Base-by-base conservation (phyloP, 768 basidiomycete genomes). In the Boletellus sp. region DNA sequence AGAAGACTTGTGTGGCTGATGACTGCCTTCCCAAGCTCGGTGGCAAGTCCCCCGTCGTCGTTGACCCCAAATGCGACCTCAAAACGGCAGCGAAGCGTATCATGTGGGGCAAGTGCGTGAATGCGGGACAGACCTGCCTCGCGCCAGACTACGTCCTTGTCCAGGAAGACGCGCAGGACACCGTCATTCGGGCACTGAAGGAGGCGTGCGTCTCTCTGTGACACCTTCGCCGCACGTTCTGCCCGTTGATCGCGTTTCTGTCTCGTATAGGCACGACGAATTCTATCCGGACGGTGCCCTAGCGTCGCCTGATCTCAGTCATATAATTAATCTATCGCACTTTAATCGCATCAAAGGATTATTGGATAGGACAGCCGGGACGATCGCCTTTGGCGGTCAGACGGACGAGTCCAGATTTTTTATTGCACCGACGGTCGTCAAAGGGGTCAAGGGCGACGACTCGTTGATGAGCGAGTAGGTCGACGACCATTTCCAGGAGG, bases 51-150 rank as follows among this genome's bases (percentile, higher is more conserved):
- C 89, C 90, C 1, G 87, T 82, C 17, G 72, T 92, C 53, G 70
- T 94, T 38, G 87, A 91, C 64, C 75, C 86, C 0, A 74, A 71
- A 19, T 81, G 79, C 47, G 84, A 93, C 61, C 68, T 92, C 43
- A 74, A 81, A 49, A 69, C 75, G 5, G 76, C 84, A 0, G 87
- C 87, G 3, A 77, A 76, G 37, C 77, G 90, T n/a, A 74, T 94
- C 38, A 64, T 91, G 32, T 92, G 88, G 87, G 89, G 89, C n/a
- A 90, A 90, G 58, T 68, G 72, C 41, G 66, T 71, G n/a, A 94
- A 94, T 56, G 81, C 79, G 0, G 91, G 91, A 3, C 79, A 91
- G 71, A 82, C 82, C 1, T 93, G 90, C 50, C 73, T 84, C 4
- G 81, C 86, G 5, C 79, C 79, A 1, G 79, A 81, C 54, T 80